Base-by-base conservation (phyloP, 2,329 filamentous ascomycete genomes). In the Botrytis fabae region DNA sequence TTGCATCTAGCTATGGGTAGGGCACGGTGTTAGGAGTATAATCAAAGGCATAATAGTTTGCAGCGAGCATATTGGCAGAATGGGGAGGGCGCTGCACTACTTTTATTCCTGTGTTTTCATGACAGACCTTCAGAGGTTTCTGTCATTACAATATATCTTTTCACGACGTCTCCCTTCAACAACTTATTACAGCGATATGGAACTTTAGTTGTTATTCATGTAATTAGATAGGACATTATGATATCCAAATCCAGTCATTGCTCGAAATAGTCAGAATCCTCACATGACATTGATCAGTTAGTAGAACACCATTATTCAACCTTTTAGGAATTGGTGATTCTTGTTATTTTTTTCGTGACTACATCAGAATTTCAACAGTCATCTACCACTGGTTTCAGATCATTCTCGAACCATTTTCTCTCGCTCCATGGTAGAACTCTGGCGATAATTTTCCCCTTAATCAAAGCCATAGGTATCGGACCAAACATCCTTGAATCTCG, bases 401-500 rank as follows among this genome's bases (percentile, higher is more conserved):
- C 82, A 75, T 84, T 85, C 20, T 82, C 80, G 28, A 91, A 83
- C 84, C 85, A 88, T 62, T 82, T 82, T 63, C 86, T 84, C 78
- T 86, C 85, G 18, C 81, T 82, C 80, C 85, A 85, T 1, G 89
- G 87, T 75, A 87, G 84, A 1, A 85, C 78, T 75, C 84, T 89
- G 75, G 87, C 91, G 57, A 95, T 83, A 3, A 96, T 90, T 81
- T 97, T 98, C 64, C 94, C 94, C 78, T 88, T 90, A 62, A 99
- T 88, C 75, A 99, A 84, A 2, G 89, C 95, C 80, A 99, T 84
- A 0, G 96, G 96, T 42, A 99, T 81, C 0, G 96, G 94, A 0
- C 96, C 96, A 83, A 92, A 97, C 59, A 90, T 85, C 75, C 96
- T 90, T 61, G 94, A 98, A 84, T 99, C 96, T 76, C 93, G 86